A percentile compares a stretch with the other conserved stretches of the same genome.
Conservation (phyloP, 495 filamentous ascomycete genomes). For the Bathelium albidoporum region DNA sequence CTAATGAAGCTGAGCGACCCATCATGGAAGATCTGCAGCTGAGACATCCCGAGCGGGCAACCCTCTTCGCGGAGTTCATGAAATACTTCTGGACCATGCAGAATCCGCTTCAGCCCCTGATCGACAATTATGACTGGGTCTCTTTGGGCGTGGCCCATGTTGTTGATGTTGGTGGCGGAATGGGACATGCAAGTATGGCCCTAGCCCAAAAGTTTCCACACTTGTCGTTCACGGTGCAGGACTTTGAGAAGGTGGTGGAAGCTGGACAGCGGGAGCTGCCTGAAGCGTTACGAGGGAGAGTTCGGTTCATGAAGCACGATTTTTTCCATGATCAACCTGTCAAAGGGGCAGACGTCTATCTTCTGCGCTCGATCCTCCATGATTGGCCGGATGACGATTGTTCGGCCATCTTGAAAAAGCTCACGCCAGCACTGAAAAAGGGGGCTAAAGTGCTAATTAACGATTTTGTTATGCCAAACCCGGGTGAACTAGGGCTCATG, state of each 20-base stretch:
- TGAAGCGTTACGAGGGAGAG: not conserved
- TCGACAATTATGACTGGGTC: not conserved
- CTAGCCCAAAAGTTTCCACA: not conserved
- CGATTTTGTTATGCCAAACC: not conserved
- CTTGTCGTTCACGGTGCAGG: not conserved
- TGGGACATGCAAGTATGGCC: not conserved
- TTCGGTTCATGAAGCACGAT: not conserved
- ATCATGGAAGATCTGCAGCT: not conserved
- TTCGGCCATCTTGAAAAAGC: not conserved
- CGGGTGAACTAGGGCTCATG: not conserved
- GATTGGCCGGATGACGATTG: not conserved
- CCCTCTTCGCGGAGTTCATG: too few species aligned
- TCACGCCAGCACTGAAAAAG: not conserved
- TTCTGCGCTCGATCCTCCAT: not conserved
- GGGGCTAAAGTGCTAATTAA: not conserved
- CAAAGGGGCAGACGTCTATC: not conserved
- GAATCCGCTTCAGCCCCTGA: not conserved
- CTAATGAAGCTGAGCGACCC: not conserved
- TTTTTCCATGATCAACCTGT: not conserved
- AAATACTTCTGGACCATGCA: too few species aligned
- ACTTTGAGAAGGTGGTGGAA: not conserved
- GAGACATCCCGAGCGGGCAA: too few species aligned
- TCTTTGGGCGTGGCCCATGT: not conserved
- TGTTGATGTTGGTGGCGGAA: not conserved
- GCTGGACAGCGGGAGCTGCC: not conserved